A percentile compares a stretch with the other conserved stretches of the same genome.
phyloP scores from a whole-genome alignment of 495 filamentous ascomycete species.

The Entonaema liquescens region DNA sequence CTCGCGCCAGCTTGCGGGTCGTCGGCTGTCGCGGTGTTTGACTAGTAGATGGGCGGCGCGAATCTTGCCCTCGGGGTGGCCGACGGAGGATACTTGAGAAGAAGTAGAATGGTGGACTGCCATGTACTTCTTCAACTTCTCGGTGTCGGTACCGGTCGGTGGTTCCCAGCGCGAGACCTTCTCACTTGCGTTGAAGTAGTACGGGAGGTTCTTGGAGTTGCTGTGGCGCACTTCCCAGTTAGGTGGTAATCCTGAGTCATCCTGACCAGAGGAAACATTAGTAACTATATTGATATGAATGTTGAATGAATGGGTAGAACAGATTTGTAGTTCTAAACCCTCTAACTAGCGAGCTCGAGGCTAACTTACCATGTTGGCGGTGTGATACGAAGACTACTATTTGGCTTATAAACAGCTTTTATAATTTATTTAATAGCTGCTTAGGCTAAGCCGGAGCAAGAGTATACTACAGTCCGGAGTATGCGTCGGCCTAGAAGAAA shows the following conservation, averaged over 20 bases:
- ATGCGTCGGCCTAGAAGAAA: slow-evolving; percentile 4
- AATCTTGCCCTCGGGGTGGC: slow-evolving; percentile 80
- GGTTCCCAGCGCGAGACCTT: slow-evolving; percentile 95
- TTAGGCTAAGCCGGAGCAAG: not conserved
- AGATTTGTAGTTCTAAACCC: not conserved
- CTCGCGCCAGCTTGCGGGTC: slow-evolving; percentile 92
- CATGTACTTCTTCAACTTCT: slow-evolving; percentile 94
- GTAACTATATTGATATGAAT: not conserved
- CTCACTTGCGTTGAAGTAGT: slow-evolving; percentile 89
- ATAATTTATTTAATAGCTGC: slow-evolving; percentile 3
- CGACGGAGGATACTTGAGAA: slow-evolving; percentile 57
- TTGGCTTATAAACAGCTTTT: slow-evolving; percentile 5
- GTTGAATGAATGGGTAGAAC: not conserved
- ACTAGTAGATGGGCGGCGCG: slow-evolving; percentile 89
- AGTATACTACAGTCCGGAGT: slow-evolving; percentile 3
- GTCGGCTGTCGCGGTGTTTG: slow-evolving; percentile 87
- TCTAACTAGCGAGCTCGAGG: not conserved
- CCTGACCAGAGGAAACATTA: slow-evolving; percentile 48
- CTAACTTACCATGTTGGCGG: slow-evolving; percentile 31
- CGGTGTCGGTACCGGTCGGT: slow-evolving; percentile 82
- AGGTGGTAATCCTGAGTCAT: slow-evolving; percentile 81
- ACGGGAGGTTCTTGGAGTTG: slow-evolving; percentile 96
- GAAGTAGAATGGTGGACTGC: slow-evolving; percentile 75
- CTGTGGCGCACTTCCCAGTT: slow-evolving; percentile 95
- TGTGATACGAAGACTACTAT: slow-evolving; percentile 7